Evolutionary conservation across 352 stramenopile species (phyloP).

Genomic region (Globisporangium canariense): DNA sequence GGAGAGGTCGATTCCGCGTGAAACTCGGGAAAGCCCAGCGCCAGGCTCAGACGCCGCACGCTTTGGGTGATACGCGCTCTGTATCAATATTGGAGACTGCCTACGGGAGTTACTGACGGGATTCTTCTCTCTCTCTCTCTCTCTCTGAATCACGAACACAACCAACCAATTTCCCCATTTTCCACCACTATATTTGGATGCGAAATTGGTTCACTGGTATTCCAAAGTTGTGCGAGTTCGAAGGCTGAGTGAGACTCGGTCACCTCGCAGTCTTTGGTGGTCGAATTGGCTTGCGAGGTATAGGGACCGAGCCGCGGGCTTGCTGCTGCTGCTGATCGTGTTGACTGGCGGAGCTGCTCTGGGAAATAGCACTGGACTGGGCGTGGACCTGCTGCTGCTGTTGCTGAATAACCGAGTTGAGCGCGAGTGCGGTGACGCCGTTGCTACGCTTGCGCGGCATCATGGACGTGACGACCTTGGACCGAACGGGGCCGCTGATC

Average conservation of each 20-base stretch:
- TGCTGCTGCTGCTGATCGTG: slow-evolving; percentile 1
- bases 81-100: too few relatives aligned
- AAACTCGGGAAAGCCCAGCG: too few relatives aligned
- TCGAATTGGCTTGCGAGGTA: background rate
- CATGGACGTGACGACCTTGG: background rate
- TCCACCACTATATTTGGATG: too few relatives aligned
- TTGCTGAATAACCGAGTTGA: background rate
- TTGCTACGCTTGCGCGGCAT: slow-evolving; percentile 22
- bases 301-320: background rate
- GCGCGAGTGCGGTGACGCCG: slow-evolving; percentile 12
- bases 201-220: too few relatives aligned
- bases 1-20: too few relatives aligned
- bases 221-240: too few relatives aligned
- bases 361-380: background rate
- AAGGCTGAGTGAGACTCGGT: background rate
- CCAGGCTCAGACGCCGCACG: too few relatives aligned
- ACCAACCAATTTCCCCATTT: too few relatives aligned
- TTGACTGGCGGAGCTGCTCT: background rate
- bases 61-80: too few relatives aligned
- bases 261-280: slow-evolving; percentile 13
- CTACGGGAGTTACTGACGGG: too few relatives aligned
- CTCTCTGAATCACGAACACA: too few relatives aligned
- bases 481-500: background rate
- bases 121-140: too few relatives aligned
- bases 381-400: slow-evolving; percentile 2